These are phyloP conservation scores for Candida sanyiensis DNA, from an alignment of 805 yeast genomes.

Conservation along the genomic window DNA sequence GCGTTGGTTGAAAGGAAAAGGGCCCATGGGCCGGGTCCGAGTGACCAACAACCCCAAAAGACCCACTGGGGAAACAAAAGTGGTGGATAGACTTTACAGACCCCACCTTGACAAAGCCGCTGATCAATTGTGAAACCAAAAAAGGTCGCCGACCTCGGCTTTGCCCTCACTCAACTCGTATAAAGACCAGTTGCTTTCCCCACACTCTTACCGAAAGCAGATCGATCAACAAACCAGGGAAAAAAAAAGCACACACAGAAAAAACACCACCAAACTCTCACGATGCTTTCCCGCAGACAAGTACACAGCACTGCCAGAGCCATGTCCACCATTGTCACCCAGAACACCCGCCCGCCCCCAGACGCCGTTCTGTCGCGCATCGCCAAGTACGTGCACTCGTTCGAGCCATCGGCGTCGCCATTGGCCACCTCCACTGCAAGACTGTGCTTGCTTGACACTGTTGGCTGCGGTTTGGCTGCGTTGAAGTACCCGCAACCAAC, in stretches of 20 bases:
- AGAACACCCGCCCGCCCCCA: conserved; percentile 46
- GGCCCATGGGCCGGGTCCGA: background rate
- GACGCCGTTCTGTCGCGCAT: conserved; percentile 46
- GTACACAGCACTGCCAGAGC: conserved; percentile 5
- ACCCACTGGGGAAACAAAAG: background rate
- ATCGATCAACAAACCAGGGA: no score
- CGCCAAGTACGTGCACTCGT: conserved; percentile 44
- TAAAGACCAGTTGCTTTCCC: background rate
- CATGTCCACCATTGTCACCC: conserved; percentile 29
- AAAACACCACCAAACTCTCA: background rate
- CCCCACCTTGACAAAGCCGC: conserved; percentile 3
- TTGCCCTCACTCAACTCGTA: background rate
- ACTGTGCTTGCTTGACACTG: conserved; percentile 48
- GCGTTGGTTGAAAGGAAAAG: conserved; percentile 2
- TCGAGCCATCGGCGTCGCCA: conserved; percentile 35
- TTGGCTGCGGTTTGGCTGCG: conserved; percentile 59
- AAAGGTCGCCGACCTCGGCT: conserved; percentile 3
- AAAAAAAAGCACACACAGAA: no score
- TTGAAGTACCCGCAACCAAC: conserved; percentile 46
- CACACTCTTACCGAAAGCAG: background rate
- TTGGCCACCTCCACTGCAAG: conserved; percentile 50
- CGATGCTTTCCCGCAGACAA: no score
- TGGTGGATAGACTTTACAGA: background rate
- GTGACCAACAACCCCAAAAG: background rate
- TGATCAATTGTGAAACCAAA: no score